Evolutionary conservation across 2,329 filamentous ascomycete genomes (phyloP), one percentile per base, ranked within the genome.

Genomic region (Plectosphaerella sp.): DNA sequence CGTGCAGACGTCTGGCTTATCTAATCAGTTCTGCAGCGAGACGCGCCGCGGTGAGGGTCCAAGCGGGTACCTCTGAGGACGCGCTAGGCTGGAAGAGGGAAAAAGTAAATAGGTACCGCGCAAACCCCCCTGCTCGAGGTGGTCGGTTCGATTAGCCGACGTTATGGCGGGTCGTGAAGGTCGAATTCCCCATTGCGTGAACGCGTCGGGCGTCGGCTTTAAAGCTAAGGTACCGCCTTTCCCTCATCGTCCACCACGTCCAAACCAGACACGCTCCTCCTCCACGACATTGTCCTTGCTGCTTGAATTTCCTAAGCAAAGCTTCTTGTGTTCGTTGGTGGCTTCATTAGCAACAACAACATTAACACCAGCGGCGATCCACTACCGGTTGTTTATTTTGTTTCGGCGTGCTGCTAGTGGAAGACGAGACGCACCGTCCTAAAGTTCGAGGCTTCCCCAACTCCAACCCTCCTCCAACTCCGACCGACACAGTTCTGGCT

Each of bases 41-140:
- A 41, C 37, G 37, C 37, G 37, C 37, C 37, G 37, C 37, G 37
- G 15, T n/a, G 37, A 41, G 16, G 28, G 28, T 33, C 28, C 28
- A 33, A 33, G 28, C 28, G 28, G 28, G 37, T 18, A 41, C 15
- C 37, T 15, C 14, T 8, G 15, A 43, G 16, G n/a, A 15, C 0
- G 1, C 1, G 48, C 59, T 59, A 63, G 48, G 18, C 59, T 15
- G 0, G 1, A 52, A 56, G 2, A 35, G 51, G 60, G 18, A 64
- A 54, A 57, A 52, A 59, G 61, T 63, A 59, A 63, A 63, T 61
- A 63, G 28, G 28, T 33, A 33, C 28, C 28, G 28, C 28, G 28
- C 28, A 33, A 33, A 9, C 28, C 28, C 28, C 28, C 28, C 28
- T 33, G 28, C 28, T 33, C 11, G 42, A 25, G 35, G 49, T 16